Percentiles rank a stretch among this genome's conserved stretches.
Conservation (phyloP, 208 protist species). For the Acanthamoeba lenticulata region DNA sequence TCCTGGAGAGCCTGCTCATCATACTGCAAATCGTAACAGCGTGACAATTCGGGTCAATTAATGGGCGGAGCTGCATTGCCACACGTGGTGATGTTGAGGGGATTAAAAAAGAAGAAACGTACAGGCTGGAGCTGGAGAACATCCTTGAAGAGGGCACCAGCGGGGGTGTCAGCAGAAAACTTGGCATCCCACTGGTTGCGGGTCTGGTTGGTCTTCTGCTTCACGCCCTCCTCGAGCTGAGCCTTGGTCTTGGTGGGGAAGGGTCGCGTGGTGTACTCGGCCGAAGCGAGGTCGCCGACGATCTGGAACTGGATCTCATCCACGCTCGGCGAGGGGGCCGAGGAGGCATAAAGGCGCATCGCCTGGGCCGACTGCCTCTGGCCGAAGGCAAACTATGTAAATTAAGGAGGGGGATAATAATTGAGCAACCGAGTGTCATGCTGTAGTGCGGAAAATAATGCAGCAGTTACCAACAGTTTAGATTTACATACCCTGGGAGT, state of each 20-base stretch:
- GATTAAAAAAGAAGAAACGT: background rate
- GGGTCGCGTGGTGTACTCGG: background rate
- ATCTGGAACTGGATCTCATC: conserved; percentile 49
- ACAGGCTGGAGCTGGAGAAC: background rate
- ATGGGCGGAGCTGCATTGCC: too few relatives aligned
- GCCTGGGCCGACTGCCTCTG: background rate
- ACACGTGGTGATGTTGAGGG: too few relatives aligned
- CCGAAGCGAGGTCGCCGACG: background rate
- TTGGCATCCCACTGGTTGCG: background rate
- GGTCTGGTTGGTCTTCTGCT: background rate
- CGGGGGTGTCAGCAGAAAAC: background rate
- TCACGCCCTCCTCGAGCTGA: background rate
- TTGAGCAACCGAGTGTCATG: background rate
- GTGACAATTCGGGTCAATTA: background rate
- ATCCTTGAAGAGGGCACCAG: conserved; percentile 25
- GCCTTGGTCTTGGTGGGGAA: background rate
- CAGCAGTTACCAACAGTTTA: background rate
- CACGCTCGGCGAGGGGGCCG: background rate
- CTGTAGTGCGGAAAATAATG: background rate
- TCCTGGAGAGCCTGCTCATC: background rate
- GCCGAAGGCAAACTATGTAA: background rate
- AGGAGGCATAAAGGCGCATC: conserved; percentile 1
- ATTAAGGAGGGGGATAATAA: background rate
- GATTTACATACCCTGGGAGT: background rate
- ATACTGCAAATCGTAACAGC: background rate